These are phyloP conservation scores for Colletotrichum ledebouriae DNA, from an alignment of 2,329 filamentous ascomycete species.

Conservation along the genomic window DNA sequence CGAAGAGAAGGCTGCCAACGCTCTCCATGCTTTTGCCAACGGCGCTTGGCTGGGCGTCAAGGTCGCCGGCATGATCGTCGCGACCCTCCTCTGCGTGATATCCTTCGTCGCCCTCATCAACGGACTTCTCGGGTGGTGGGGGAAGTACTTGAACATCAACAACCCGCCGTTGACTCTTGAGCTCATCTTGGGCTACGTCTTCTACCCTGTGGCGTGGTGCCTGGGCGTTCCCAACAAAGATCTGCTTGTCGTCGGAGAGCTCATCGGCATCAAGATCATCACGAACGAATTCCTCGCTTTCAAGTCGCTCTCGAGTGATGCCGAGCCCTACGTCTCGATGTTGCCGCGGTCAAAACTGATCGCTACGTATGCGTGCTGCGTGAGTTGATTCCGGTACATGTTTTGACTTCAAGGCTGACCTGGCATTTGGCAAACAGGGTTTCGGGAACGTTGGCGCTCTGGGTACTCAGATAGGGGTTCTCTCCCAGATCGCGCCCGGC, in stretches of 20 bases:
- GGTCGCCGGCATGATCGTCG: constrained; percentile 80
- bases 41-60: constrained; percentile 82
- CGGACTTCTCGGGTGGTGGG: constrained; percentile 80
- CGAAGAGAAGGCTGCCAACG: constrained; percentile 72
- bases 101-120: constrained; percentile 76
- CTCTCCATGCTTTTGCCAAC: constrained; percentile 79
- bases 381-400: constrained; percentile 4
- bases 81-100: constrained; percentile 80
- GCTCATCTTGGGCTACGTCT: constrained; percentile 78
- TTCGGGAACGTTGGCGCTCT: constrained; percentile 36
- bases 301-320: constrained; percentile 33
- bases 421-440: not conserved
- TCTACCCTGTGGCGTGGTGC: constrained; percentile 79
- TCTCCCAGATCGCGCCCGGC: constrained; percentile 36
- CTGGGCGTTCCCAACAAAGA: constrained; percentile 67
- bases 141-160: constrained; percentile 75
- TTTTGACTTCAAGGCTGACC: no score
- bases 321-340: constrained; percentile 35
- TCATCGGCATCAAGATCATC: constrained; percentile 38
- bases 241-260: constrained; percentile 27
- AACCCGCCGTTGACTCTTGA: constrained; percentile 71
- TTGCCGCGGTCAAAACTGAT: constrained; percentile 36
- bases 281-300: constrained; percentile 37
- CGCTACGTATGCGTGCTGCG: constrained; percentile 36
- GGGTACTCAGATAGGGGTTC: constrained; percentile 36